Evolutionary conservation across 768 basidiomycete genomes (phyloP), one percentile per base, ranked within the genome.

Genomic region (Hericium rajendrae): DNA sequence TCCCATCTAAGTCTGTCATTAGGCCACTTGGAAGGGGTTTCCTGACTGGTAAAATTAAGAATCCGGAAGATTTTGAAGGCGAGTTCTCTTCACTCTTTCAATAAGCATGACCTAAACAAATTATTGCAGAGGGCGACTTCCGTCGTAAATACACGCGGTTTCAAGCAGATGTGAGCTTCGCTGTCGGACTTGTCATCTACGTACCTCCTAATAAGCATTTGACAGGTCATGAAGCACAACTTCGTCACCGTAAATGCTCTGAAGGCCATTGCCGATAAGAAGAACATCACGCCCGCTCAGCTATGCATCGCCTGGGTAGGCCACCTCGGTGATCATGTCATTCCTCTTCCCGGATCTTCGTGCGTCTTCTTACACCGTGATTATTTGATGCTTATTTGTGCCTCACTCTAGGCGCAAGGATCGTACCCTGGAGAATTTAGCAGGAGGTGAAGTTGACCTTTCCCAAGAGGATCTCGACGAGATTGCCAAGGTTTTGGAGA

Each of bases 11-110:
- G 6, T 51, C 12, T 61, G 52, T 41, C 13, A 9, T 50, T 64
- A 84, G 77, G 32, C 81, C 82, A 0, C 73, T 83, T 0, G 81
- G 81, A 5, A 69, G 73, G 15, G 81, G 82, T 2, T 72, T 82
- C 65, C 68, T 84, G 32, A 77, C 78, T 0, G 81, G 82, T 0
- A 65, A 74, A 37, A 73, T 82, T 64, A 79, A 76, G 64, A 68
- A 60, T 20, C 52, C 53, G 11, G 62, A 66, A 4, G 72, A 74
- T 52, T 39, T 74, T 16, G 67, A 71, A 22, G 61, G 69, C 67
- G 20, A 22, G 64, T 59, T 20, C 8, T 26, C 38, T 38, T 37
- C 8, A 37, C 13, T n/a, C 20, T n/a, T 41, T 20, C 16, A 16
- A 16, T 16, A 12, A 4, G 39, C 59, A 57, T 8, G 41, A 43